Percentiles rank a stretch among this genome's conserved stretches.
Conservation (phyloP, 108 stramenopile genomes). For the Chaetoceros muelleri region DNA sequence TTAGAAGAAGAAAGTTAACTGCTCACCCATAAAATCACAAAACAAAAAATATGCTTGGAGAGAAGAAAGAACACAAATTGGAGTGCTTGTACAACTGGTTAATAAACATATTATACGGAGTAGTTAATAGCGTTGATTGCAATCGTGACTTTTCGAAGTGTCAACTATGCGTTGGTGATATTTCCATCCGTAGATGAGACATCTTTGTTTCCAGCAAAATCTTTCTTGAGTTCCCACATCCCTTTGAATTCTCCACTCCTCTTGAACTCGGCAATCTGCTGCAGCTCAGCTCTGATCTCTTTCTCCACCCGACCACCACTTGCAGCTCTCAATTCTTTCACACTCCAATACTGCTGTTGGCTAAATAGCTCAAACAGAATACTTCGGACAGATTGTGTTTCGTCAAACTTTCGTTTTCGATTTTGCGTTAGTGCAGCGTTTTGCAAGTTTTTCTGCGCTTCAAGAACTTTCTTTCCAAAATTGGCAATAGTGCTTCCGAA, state of each 20-base stretch:
- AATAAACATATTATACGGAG: too few species aligned
- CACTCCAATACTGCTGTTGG: conserved; percentile 61
- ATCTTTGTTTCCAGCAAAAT: conserved; percentile 9
- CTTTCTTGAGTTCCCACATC: conserved; percentile 42
- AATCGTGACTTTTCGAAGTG: too few species aligned
- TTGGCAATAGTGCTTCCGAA: conserved; percentile 69
- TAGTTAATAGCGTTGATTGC: too few species aligned
- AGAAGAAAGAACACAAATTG: too few species aligned
- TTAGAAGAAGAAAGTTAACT: too few species aligned
- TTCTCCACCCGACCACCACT: conserved; percentile 47
- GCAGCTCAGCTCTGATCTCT: conserved; percentile 57
- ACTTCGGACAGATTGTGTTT: conserved; percentile 39
- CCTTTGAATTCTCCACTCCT: conserved; percentile 74
- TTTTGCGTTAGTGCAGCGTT: conserved; percentile 6
- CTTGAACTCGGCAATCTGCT: conserved; percentile 73
- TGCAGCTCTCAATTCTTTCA: conserved; percentile 54
- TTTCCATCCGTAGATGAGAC: too few species aligned
- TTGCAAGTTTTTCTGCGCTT: conserved; percentile 23
- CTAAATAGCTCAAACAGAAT: conserved; percentile 68
- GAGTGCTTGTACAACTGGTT: too few species aligned
- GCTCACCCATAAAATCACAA: not conserved
- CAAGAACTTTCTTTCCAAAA: conserved; percentile 55
- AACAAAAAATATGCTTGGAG: not conserved
- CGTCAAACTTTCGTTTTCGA: conserved; percentile 23
- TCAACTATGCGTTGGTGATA: too few species aligned